A percentile compares a stretch with the other conserved stretches of the same genome.
These are phyloP conservation scores for Ormosia semicastrata DNA, from an alignment of 306 rosid species.

Conservation along the genomic window DNA sequence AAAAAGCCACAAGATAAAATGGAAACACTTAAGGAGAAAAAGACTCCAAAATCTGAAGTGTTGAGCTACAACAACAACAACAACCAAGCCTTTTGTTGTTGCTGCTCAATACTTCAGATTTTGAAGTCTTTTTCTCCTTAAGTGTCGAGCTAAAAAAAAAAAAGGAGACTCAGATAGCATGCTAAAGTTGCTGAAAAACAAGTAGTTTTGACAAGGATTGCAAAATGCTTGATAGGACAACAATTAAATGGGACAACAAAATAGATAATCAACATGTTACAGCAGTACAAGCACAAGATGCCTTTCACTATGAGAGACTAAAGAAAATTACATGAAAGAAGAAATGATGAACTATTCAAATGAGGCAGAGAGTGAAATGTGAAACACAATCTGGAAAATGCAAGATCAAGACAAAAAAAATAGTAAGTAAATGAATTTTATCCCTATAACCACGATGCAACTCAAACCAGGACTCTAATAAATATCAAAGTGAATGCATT, in stretches of 20 bases:
- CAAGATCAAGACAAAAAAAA: neutral
- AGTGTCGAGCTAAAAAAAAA: no score
- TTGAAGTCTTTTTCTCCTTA: no score
- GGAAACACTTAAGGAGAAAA: neutral
- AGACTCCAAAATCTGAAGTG: neutral
- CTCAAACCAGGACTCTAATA: neutral
- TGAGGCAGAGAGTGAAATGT: neutral
- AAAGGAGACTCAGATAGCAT: neutral
- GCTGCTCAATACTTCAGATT: no score
- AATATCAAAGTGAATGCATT: neutral
- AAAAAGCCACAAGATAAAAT: neutral
- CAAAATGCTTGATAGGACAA: constrained; percentile 8
- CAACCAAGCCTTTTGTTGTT: no score
- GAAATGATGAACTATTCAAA: neutral
- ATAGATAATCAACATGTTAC: neutral
- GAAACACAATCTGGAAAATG: neutral
- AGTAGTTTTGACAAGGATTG: neutral
- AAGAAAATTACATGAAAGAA: neutral
- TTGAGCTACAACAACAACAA: no score
- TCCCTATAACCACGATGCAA: constrained; percentile 2
- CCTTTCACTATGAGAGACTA: neutral
- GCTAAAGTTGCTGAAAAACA: neutral
- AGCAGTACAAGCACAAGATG: neutral
- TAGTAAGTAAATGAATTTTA: neutral
- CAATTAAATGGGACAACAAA: neutral